phyloP scores from a whole-genome alignment of 768 basidiomycete genomes.

The Boletus patriciae region DNA sequence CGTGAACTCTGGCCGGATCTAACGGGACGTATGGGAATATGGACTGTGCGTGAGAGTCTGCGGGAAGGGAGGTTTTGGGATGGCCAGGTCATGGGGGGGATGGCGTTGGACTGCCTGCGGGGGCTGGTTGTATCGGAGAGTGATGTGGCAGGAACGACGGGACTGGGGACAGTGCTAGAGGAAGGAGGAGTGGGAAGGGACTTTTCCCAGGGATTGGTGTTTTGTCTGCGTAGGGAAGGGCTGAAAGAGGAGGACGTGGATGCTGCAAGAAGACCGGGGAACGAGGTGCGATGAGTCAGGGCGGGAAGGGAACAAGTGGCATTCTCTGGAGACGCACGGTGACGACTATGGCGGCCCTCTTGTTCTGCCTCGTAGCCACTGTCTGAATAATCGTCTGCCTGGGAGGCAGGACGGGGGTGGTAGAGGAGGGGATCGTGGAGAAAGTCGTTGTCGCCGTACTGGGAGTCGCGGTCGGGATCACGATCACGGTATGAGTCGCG shows the following conservation, averaged over 20 bases:
- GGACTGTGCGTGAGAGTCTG: conserved; percentile 81
- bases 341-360: conserved; percentile 62
- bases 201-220: conserved; percentile 65
- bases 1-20: conserved; percentile 84
- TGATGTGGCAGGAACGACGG: conserved; percentile 57
- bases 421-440: conserved; percentile 63
- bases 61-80: conserved; percentile 62
- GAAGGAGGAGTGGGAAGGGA: conserved; percentile 49
- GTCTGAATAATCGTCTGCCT: conserved; percentile 76
- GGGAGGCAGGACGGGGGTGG: conserved; percentile 55
- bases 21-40: conserved; percentile 64
- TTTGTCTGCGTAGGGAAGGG: conserved; percentile 68
- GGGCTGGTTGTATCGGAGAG: conserved; percentile 66
- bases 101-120: conserved; percentile 57
- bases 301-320: conserved; percentile 36
- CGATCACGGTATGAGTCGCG: conserved; percentile 51
- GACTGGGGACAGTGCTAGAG: conserved; percentile 58
- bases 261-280: conserved; percentile 57
- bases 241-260: conserved; percentile 62
- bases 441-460: conserved; percentile 52
- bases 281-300: conserved; percentile 57
- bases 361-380: conserved; percentile 79
- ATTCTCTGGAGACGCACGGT: conserved; percentile 67
- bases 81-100: conserved; percentile 55
- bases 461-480: conserved; percentile 59